These are phyloP conservation scores for Bullera alba DNA, from an alignment of 768 basidiomycete species.

Conservation along the genomic window DNA sequence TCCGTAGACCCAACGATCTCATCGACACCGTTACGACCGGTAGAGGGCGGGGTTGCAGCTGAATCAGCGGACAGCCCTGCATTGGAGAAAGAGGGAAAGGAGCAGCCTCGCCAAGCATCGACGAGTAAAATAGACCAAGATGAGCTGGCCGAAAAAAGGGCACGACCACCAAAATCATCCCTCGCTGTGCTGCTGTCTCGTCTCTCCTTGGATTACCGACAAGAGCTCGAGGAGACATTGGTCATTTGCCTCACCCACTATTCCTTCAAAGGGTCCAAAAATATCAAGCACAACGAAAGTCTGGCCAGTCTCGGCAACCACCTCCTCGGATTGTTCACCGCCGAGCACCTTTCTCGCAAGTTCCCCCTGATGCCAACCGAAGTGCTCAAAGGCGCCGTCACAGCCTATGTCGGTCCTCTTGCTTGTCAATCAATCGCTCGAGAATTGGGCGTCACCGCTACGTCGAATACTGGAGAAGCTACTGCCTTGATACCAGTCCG, in stretches of 20 bases:
- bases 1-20: not conserved
- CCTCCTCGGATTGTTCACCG: slow-evolving; percentile 79
- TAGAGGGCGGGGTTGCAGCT: not conserved
- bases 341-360: slow-evolving; percentile 69
- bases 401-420: slow-evolving; percentile 80
- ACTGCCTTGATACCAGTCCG: slow-evolving; percentile 10
- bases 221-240: slow-evolving; percentile 22
- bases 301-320: slow-evolving; percentile 74
- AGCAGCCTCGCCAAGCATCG: no score
- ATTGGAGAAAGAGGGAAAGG: no score
- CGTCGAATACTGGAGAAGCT: slow-evolving; percentile 10
- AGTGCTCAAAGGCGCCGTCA: slow-evolving; percentile 82
- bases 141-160: no score
- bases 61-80: not conserved
- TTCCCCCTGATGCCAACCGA: slow-evolving; percentile 89
- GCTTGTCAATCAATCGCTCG: slow-evolving; percentile 77
- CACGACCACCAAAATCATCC: slow-evolving; percentile 22
- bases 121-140: no score
- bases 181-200: slow-evolving; percentile 39
- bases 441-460: slow-evolving; percentile 49
- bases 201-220: slow-evolving; percentile 24
- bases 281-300: slow-evolving; percentile 58
- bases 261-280: slow-evolving; percentile 40
- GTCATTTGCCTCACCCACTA: slow-evolving; percentile 39
- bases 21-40: no score